phyloP scores from a whole-genome alignment of 2,329 filamentous ascomycete species.

The Didymella pinodella region DNA sequence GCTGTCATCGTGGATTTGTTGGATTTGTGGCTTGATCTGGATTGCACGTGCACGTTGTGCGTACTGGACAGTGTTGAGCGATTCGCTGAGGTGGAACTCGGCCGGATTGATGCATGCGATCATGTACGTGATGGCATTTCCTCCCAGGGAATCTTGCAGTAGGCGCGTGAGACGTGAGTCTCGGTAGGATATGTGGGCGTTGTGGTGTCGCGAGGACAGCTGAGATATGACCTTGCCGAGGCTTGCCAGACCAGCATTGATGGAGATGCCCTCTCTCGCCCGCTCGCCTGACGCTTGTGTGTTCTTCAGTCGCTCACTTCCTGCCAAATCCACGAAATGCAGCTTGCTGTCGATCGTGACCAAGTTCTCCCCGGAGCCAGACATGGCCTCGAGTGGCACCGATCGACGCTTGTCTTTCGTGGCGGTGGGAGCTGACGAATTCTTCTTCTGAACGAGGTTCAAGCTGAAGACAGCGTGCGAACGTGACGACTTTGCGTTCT shows the following conservation, averaged over 20 bases:
- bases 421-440: constrained; percentile 58
- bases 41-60: constrained; percentile 95
- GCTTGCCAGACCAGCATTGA: constrained; percentile 94
- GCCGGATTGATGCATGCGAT: constrained; percentile 97
- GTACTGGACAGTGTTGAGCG: constrained; percentile 94
- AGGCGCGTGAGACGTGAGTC: constrained; percentile 96
- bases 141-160: constrained; percentile 93
- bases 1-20: constrained; percentile 84
- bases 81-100: constrained; percentile 97
- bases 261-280: constrained; percentile 95
- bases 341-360: constrained; percentile 97
- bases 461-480: constrained; percentile 97
- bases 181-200: constrained; percentile 94
- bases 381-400: constrained; percentile 81
- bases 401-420: constrained; percentile 84
- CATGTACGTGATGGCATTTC: constrained; percentile 99
- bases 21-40: constrained; percentile 96
- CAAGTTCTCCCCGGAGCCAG: constrained; percentile 63
- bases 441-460: constrained; percentile 87
- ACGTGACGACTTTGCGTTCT: constrained; percentile 96
- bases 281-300: constrained; percentile 94
- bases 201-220: constrained; percentile 85
- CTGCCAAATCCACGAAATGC: constrained; percentile 97
- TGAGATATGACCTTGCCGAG: constrained; percentile 98
- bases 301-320: constrained; percentile 96